Conservation (phyloP, 352 stramenopile species). For the Phytophthora lateralis region DNA sequence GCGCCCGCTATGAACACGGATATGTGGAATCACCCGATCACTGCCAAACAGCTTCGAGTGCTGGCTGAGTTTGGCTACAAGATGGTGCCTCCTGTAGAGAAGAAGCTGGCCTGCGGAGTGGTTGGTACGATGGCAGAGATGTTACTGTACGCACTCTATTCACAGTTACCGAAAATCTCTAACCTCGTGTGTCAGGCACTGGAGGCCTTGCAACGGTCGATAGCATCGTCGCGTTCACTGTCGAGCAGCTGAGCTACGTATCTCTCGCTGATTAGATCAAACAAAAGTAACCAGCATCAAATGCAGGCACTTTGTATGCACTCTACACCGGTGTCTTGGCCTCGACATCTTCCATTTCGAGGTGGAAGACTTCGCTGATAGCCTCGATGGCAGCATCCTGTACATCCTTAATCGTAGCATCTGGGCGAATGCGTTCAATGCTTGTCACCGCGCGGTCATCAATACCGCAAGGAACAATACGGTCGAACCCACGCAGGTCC, state of each 20-base stretch:
- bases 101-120: slow-evolving; percentile 95
- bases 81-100: slow-evolving; percentile 90
- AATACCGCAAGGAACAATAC: slow-evolving; percentile 98
- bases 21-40: slow-evolving; percentile 97
- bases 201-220: slow-evolving; percentile 74
- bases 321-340: slow-evolving; percentile 44
- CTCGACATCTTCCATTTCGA: slow-evolving; percentile 61
- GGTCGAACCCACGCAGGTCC: slow-evolving; percentile 93
- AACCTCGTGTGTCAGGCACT: slow-evolving; percentile 40
- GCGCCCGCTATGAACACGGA: slow-evolving; percentile 98
- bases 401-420: slow-evolving; percentile 61
- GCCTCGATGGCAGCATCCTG: slow-evolving; percentile 70
- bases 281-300: slow-evolving; percentile 17
- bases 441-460: slow-evolving; percentile 88
- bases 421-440: slow-evolving; percentile 60
- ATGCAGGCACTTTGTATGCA: slow-evolving; percentile 16
- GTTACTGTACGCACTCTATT: slow-evolving; percentile 29
- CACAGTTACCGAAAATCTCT: slow-evolving; percentile 11
- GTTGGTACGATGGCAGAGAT: slow-evolving; percentile 59
- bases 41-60: slow-evolving; percentile 69
- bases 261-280: slow-evolving; percentile 23
- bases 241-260: slow-evolving; percentile 30
- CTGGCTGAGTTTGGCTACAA: slow-evolving; percentile 70
- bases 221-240: slow-evolving; percentile 49
- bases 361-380: slow-evolving; percentile 70